Base-by-base conservation (phyloP, 31 red algal genomes). In the Asparagopsis taxiformis region DNA sequence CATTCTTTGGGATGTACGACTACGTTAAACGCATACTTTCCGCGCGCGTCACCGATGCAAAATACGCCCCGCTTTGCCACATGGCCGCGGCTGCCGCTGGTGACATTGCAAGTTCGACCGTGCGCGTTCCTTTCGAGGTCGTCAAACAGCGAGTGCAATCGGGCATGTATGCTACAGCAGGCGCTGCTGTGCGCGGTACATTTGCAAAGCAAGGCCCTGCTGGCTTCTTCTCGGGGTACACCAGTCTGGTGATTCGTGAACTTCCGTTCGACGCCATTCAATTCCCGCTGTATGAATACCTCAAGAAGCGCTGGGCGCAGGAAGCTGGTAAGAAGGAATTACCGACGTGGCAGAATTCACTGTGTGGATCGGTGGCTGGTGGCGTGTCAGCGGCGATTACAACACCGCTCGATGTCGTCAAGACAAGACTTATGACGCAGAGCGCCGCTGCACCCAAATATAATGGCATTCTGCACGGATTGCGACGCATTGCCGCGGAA, bases 381-480 rank as follows among this genome's bases (percentile, higher is more conserved):
- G 95, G 60, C 43, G 64, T 98, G 10, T 69, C 95, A 57, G 95
- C 95, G 20, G 95, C 95, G 33, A n/a, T 87, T 26, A 98, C 95
- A 0, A 98, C 95, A 24, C 95, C 95, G 1, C 68, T 98, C 16
- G 95, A 98, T 80, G 95, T 98, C 13, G 86, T 94, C 46, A 98
- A 98, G 72, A 98, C 95, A 10, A 70, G 95, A 16, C 23, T 98
- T 24, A 93, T 98, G 90, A 88, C 82, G 22, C 67, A 77, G 59
- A 29, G 20, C 51, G 75, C 66, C 10, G 58, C 35, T 5, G 77
- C 38, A n/a, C 35, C 62, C 44, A 57, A 75, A 34, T 90, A 98
- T 44, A 59, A 71, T 3, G 82, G 87, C 48, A 78, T 94, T 49
- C 32, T 86, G 49, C 67, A 83, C 58, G 84, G 72, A 51, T 31